Base-by-base conservation (phyloP, 208 protist species). In the Leptomonas seymouri region DNA sequence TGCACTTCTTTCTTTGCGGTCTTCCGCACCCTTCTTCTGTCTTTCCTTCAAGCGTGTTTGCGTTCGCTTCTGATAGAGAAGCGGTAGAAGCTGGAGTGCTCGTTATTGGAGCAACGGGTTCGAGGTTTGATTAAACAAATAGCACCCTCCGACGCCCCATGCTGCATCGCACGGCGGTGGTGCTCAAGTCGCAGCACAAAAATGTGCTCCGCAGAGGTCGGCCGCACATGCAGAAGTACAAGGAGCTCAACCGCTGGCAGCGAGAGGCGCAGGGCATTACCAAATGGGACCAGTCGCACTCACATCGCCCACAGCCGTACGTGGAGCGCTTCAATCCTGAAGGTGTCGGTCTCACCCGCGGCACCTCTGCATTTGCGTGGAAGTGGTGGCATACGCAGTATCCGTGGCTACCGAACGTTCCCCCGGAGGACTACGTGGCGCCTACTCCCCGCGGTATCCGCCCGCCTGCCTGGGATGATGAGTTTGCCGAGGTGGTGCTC, bases 341-440 rank as follows among this genome's bases (percentile, higher is more conserved):
- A 48, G 65, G 87, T 60, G 82, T 93, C 41, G 89, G 86, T 30
- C 80, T 96, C 45, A 93, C 93, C n/a, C 82, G 85, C 31, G 93
- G 90, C 31, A 95, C 90, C 11, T 90, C 84, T 23, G 49, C 82
- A 36, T 79, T 77, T 18, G 90, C 93, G 55, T 96, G 89, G 89
- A 83, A 84, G 72, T 97, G 93, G 91, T 97, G 93, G 93, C 82
- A 96, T 68, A 95, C 90, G 60, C 93, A 97, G 77, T 89, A 96
- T 71, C 90, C 91, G 60, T 94, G 86, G 86, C 75, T 97, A 48
- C 87, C 93, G 16, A 96, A 97, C 58, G 84, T 95, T 0, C 67
- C 88, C 12, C 83, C 88, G 18, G 69, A 74, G 36, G 80, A 74
- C 71, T 90, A 90, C 76, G 34, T 48, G 15, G 30, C 60, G 0